phyloP scores from a whole-genome alignment of 495 filamentous ascomycete species.

The Penicillium fimorum region DNA sequence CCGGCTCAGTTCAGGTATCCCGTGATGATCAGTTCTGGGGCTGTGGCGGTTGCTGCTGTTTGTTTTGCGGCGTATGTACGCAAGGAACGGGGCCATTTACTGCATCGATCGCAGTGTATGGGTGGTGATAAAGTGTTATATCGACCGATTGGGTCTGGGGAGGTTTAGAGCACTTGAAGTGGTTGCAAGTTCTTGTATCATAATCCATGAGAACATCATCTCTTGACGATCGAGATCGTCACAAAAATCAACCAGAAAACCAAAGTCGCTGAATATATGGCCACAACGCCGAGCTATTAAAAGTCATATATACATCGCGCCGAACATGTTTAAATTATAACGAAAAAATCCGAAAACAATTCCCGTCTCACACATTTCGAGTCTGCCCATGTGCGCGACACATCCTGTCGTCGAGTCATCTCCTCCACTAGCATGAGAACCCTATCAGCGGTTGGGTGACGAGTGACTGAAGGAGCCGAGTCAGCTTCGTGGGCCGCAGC shows the following conservation, averaged over 20 bases:
- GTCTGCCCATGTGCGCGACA: conserved; percentile 41
- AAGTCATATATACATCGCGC: conserved; percentile 4
- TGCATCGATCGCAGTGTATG: conserved; percentile 48
- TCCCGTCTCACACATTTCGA: conserved; percentile 39
- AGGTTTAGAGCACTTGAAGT: background rate
- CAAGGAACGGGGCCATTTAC: conserved; percentile 58
- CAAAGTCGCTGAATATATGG: background rate
- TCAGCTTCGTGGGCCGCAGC: conserved; percentile 12
- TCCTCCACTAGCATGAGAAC: conserved; percentile 36
- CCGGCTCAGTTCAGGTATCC: conserved; percentile 63
- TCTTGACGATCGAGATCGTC: background rate
- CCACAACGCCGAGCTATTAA: background rate
- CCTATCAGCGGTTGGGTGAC: conserved; percentile 37
- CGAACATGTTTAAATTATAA: conserved; percentile 31
- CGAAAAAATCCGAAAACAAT: conserved; percentile 38
- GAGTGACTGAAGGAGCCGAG: conserved; percentile 5
- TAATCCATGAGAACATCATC: background rate
- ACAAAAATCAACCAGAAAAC: background rate
- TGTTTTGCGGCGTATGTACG: conserved; percentile 30
- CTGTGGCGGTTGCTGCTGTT: conserved; percentile 30
- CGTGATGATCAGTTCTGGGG: conserved; percentile 51
- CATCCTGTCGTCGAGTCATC: conserved; percentile 42
- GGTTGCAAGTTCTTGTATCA: background rate
- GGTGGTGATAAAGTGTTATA: conserved; percentile 24
- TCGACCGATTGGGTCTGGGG: background rate